phyloP scores from a whole-genome alignment of 768 basidiomycete genomes.

The Hericium alpestre region DNA sequence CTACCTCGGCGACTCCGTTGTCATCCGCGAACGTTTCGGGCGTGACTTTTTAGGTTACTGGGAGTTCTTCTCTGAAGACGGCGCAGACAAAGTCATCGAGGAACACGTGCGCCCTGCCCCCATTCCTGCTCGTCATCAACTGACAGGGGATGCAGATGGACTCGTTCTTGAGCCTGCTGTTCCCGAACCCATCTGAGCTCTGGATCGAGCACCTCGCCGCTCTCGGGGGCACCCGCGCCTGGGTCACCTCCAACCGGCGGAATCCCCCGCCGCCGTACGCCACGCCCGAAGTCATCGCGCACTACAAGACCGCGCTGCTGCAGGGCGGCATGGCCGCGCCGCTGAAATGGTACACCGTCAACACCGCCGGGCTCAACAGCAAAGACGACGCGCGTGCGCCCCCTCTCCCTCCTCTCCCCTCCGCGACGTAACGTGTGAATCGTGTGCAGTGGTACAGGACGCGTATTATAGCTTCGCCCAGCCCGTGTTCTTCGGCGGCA shows the following conservation, averaged over 20 bases:
- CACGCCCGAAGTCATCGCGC: constrained; percentile 18
- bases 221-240: constrained; percentile 23
- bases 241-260: neutral
- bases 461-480: constrained; percentile 18
- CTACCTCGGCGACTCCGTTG: constrained; percentile 17
- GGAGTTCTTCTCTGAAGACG: constrained; percentile 24
- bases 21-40: constrained; percentile 20
- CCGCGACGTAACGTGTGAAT: neutral
- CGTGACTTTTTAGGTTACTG: constrained; percentile 34
- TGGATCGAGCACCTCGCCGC: constrained; percentile 29
- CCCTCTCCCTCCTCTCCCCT: neutral
- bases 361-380: constrained; percentile 13
- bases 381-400: constrained; percentile 25
- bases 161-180: constrained; percentile 26
- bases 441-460: neutral
- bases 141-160: constrained; percentile 21
- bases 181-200: constrained; percentile 24
- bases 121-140: neutral
- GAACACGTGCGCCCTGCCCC: constrained; percentile 18
- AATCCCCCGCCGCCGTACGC: neutral
- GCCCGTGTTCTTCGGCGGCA: constrained; percentile 28
- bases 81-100: constrained; percentile 23
- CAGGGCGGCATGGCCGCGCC: constrained; percentile 23
- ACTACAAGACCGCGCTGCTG: constrained; percentile 14
- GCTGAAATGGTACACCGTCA: constrained; percentile 25